Base-by-base conservation (phyloP, 75 land plant genomes). In the Cryptomeria japonica region DNA sequence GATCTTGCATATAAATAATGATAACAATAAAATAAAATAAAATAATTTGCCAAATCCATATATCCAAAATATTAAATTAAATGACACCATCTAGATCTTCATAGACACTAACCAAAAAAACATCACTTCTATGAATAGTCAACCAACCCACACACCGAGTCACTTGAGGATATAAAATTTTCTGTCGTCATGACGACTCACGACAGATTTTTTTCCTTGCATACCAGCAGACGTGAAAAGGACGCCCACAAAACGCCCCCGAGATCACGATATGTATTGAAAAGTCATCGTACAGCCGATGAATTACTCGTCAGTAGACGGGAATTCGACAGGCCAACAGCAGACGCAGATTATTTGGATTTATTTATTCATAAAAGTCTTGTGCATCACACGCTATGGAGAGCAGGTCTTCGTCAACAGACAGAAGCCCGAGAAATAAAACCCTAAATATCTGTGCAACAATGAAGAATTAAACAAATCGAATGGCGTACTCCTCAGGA, bases 401-500 rank as follows among this genome's bases (percentile, higher is more conserved):
- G n/a, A 11, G 12, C 51, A 49, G 11, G 51, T 49, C 51, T 49
- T 49, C 51, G 51, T 49, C 11, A 49, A 49, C 51, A 49, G 10
- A 10, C 51, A 10, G 12, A 49, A 49, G 51, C 11, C 11, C 16
- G 55, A 72, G n/a, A 31, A 72, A 31, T 31, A 72, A 25, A 72
- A 72, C 76, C 76, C 31, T 31, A 22, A 11, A 31, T 31, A 9
- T 72, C 31, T 10, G n/a, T 8, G 13, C n/a, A 25, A 31, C 2
- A n/a, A n/a, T 72, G 31, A 72, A 31, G 3, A 25, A 28, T 72
- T 72, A 72, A 25, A 31, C 76, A 28, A 75, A 75, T 75, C 15
- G 0, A 75, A 82, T 82, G 84, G 84, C 84, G 51, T 82, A 38
- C 46, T 82, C 49, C n/a, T n/a, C 32, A 82, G 84, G 84, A 46